Evolutionary conservation across 257 asterid genomes (phyloP), one percentile per base, ranked within the genome.

Genomic region (Nicotiana obtusifolia): DNA sequence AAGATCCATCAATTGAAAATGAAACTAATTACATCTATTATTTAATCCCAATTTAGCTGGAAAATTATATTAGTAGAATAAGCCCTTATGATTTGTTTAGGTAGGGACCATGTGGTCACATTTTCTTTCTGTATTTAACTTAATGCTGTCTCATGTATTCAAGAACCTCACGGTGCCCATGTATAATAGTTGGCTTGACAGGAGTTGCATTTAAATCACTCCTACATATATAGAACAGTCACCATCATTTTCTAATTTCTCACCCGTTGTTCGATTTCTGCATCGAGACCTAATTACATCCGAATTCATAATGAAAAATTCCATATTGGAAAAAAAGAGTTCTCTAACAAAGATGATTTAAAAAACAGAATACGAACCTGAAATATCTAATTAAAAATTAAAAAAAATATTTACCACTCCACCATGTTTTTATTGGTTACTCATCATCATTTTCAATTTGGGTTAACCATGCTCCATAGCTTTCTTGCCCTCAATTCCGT

Each of bases 71-170:
- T 65, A 65, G 69, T 30, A 14, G 20, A 28, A 28, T 5, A 65
- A 65, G 9, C 49, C 7, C 75, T 30, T 13, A 30, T 66, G 3
- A 66, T 66, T 66, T 30, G 9, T 15, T 28, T 30, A 65, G 20
- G 73, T 65, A 71, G 78, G 78, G 37, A 22, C 60, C 78, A 41
- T 14, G 78, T 71, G 37, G 60, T 22, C 7, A 13, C 15, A 71
- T 71, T 71, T 71, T 71, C 7, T 15, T 65, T 15, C 7, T 24
- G 24, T 16, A 65, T 24, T 65, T 0, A 26, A 62, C 69, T 62
- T 69, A 41, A 20, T 37, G 33, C 19, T 41, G 20, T 69, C 10
- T 5, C 16, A 49, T 13, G 56, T 14, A 13, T 49, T 49, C 56
- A 49, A 49, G 47, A 49, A 49, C 56, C 16, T 49, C 15, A 11